Evolutionary conservation across 2,329 filamentous ascomycete genomes (phyloP).

Genomic region (Mycosphaerella sp.): DNA sequence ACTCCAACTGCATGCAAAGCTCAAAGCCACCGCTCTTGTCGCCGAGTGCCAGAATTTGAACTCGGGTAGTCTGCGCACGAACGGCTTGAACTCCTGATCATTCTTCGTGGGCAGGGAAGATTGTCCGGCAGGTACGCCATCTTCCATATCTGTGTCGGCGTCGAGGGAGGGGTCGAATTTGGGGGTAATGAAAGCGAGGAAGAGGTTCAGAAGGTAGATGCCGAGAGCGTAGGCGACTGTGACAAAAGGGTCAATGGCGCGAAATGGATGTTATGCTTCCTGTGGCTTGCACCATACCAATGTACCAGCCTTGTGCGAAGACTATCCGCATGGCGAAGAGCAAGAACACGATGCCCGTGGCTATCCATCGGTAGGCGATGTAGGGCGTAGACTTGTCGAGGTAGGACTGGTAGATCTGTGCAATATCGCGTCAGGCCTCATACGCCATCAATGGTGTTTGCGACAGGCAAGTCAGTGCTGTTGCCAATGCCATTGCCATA

Average conservation of each 20-base stretch:
- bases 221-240: conserved; percentile 93
- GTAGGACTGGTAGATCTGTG: conserved; percentile 84
- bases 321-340: conserved; percentile 87
- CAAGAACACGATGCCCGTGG: conserved; percentile 67
- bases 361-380: conserved; percentile 81
- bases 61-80: conserved; percentile 90
- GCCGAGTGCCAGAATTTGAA: conserved; percentile 99
- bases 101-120: conserved; percentile 84
- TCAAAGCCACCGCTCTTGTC: conserved; percentile 76
- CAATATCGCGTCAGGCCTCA: neutral
- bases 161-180: conserved; percentile 99
- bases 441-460: neutral
- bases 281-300: conserved; percentile 55
- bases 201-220: conserved; percentile 98
- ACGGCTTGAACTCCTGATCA: conserved; percentile 96
- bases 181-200: conserved; percentile 95
- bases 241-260: neutral
- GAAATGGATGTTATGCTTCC: neutral
- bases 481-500: conserved; percentile 38
- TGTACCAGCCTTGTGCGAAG: conserved; percentile 95
- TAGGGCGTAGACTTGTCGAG: conserved; percentile 91
- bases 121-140: conserved; percentile 55
- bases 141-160: conserved; percentile 92
- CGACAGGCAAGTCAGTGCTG: neutral
- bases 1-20: conserved; percentile 87